Percentiles rank a stretch among this genome's conserved stretches.
Conservation (phyloP, 768 basidiomycete genomes). For the Xerocomellus amylosporus region DNA sequence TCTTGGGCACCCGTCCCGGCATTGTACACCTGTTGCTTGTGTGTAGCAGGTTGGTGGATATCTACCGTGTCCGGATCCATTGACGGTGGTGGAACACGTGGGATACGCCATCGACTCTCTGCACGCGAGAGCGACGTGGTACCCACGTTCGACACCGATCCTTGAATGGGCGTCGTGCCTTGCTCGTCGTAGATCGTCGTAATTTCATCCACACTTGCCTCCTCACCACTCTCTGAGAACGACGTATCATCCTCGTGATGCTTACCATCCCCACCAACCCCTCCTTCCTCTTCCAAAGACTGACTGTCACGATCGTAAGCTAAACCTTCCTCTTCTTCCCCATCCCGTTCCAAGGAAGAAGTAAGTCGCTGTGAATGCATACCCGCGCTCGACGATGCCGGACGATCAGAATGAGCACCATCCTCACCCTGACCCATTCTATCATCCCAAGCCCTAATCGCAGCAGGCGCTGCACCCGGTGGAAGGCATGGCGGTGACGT, state of each 20-base stretch:
- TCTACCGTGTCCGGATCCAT: constrained; percentile 26
- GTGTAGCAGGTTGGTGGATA: not conserved
- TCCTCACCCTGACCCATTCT: constrained; percentile 34
- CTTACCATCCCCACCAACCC: constrained; percentile 6
- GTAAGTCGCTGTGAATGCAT: constrained; percentile 34
- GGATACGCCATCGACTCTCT: constrained; percentile 27
- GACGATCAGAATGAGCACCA: constrained; percentile 30
- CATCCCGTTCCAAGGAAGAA: constrained; percentile 32
- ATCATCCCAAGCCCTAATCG: constrained; percentile 37
- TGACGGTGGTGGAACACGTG: constrained; percentile 40
- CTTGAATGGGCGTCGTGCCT: constrained; percentile 2
- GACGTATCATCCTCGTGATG: constrained; percentile 11
- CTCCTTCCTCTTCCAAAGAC: constrained; percentile 5
- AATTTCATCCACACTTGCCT: constrained; percentile 1
- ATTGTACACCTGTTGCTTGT: not conserved
- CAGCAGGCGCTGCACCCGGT: constrained; percentile 40
- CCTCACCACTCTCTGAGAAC: constrained; percentile 11
- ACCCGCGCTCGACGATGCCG: constrained; percentile 32
- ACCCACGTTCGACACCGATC: constrained; percentile 4
- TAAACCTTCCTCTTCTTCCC: constrained; percentile 27
- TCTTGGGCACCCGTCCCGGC: constrained; percentile 6
- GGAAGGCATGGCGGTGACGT: constrained; percentile 41
- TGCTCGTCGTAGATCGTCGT: not conserved
- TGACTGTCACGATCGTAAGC: constrained; percentile 25
- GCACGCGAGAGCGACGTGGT: constrained; percentile 10